Percentiles rank a stretch among this genome's conserved stretches.
Evolutionary conservation across 106 monocot genomes (phyloP).

Genomic region (Acanthochlamys bracteata): DNA sequence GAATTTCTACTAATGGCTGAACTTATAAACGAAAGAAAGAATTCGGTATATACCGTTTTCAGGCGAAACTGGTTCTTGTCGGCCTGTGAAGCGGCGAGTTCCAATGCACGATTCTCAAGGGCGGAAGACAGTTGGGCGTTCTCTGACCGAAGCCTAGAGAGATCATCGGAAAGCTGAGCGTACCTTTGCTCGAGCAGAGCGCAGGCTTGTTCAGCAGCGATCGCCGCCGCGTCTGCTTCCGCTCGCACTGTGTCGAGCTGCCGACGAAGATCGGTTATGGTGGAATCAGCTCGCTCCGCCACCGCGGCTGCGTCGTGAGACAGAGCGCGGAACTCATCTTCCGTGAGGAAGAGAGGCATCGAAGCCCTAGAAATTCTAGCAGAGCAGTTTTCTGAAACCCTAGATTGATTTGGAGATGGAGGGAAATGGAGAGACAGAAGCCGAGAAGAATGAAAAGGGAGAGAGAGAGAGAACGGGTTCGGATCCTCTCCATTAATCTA

Average conservation of each 20-base stretch:
- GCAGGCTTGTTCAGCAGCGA: conserved; percentile 82
- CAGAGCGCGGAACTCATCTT: conserved; percentile 69
- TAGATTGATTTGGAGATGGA: too few relatives aligned
- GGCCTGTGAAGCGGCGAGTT: conserved; percentile 44
- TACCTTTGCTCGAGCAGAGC: conserved; percentile 78
- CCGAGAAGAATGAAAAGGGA: too few relatives aligned
- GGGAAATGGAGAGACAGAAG: too few relatives aligned
- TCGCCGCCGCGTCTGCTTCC: conserved; percentile 74
- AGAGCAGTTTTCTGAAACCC: background rate
- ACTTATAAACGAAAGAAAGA: background rate
- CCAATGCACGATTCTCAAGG: conserved; percentile 32
- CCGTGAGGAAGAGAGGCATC: conserved; percentile 92
- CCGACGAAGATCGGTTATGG: conserved; percentile 57
- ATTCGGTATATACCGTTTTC: conserved; percentile 21
- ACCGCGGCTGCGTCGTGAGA: conserved; percentile 45
- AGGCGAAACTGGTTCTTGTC: conserved; percentile 72
- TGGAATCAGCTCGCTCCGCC: conserved; percentile 71
- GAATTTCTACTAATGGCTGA: background rate
- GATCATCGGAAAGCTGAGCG: conserved; percentile 45
- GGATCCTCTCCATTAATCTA: too few relatives aligned
- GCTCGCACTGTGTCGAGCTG: conserved; percentile 82
- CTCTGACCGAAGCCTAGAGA: conserved; percentile 49
- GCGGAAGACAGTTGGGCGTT: conserved; percentile 51
- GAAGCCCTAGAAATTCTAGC: background rate
- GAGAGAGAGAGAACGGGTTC: too few relatives aligned